Evolutionary conservation across 2,329 filamentous ascomycete species (phyloP).

Genomic region (Talaromyces piceae): DNA sequence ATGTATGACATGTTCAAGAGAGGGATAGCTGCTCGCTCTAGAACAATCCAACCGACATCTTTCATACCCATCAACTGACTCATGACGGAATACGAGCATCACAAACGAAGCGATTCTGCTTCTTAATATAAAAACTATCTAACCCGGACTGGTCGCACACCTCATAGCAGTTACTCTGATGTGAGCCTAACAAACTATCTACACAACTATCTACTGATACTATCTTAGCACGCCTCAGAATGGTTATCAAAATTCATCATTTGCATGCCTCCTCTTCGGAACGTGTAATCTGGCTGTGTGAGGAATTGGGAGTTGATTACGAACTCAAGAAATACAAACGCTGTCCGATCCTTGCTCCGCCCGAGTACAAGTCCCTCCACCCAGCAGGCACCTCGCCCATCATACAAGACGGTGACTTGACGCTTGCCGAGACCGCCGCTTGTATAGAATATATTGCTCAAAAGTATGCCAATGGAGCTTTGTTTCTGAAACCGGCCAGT

Average conservation of each 20-base stretch:
- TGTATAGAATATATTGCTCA: slow-evolving; percentile 56
- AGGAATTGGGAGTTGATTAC: slow-evolving; percentile 55
- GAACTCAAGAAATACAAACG: slow-evolving; percentile 41
- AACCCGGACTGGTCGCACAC: neutral
- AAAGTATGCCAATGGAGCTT: slow-evolving; percentile 44
- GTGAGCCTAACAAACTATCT: neutral
- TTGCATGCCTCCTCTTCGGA: slow-evolving; percentile 56
- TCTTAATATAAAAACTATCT: neutral
- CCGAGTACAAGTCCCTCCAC: slow-evolving; percentile 38
- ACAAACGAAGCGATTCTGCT: neutral
- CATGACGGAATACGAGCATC: neutral
- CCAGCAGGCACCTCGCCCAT: slow-evolving; percentile 52
- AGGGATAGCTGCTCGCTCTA: neutral
- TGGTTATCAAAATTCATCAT: slow-evolving; percentile 38
- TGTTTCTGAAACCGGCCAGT: slow-evolving; percentile 41
- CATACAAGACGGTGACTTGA: slow-evolving; percentile 47
- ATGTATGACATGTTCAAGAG: too few relatives aligned
- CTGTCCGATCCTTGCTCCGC: slow-evolving; percentile 35
- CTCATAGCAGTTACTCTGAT: neutral
- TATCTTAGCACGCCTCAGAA: neutral
- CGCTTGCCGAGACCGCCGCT: slow-evolving; percentile 53
- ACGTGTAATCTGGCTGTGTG: slow-evolving; percentile 57
- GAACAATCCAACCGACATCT: neutral
- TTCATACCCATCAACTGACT: neutral
- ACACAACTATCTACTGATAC: neutral